phyloP scores from a whole-genome alignment of 805 yeast genomes.

The Candida ponderosae region DNA sequence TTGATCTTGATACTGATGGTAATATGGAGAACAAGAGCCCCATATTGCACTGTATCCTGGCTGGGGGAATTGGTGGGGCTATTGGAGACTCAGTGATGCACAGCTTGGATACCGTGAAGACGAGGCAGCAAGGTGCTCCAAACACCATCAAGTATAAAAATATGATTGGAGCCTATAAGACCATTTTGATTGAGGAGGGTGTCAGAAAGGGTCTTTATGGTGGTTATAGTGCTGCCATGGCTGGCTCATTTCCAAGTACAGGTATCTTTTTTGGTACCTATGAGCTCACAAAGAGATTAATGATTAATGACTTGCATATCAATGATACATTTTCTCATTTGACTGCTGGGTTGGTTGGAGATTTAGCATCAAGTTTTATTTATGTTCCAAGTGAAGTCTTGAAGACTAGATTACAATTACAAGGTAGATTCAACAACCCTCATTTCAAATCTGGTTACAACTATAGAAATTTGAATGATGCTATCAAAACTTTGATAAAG shows the following conservation, averaged over 20 bases:
- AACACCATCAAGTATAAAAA: slow-evolving; percentile 56
- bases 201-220: slow-evolving; percentile 77
- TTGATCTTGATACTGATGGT: too few relatives aligned
- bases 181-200: slow-evolving; percentile 83
- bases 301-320: slow-evolving; percentile 53
- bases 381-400: slow-evolving; percentile 95
- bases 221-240: slow-evolving; percentile 86
- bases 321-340: slow-evolving; percentile 80
- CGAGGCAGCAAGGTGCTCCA: slow-evolving; percentile 95
- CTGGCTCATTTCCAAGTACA: slow-evolving; percentile 92
- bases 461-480: slow-evolving; percentile 68
- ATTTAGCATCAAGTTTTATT: slow-evolving; percentile 76
- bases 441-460: slow-evolving; percentile 79
- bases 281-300: slow-evolving; percentile 66
- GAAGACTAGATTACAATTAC: slow-evolving; percentile 88
- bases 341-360: slow-evolving; percentile 89
- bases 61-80: slow-evolving; percentile 94
- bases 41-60: slow-evolving; percentile 57
- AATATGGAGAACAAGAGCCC: slow-evolving; percentile 24
- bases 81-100: slow-evolving; percentile 93
- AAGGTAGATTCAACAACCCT: slow-evolving; percentile 80
- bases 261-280: slow-evolving; percentile 91
- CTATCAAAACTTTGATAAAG: slow-evolving; percentile 52
- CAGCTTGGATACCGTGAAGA: slow-evolving; percentile 92
- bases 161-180: slow-evolving; percentile 68